Evolutionary conservation across 345 rosid species (phyloP).

Genomic region (Euphorbia lathyris): DNA sequence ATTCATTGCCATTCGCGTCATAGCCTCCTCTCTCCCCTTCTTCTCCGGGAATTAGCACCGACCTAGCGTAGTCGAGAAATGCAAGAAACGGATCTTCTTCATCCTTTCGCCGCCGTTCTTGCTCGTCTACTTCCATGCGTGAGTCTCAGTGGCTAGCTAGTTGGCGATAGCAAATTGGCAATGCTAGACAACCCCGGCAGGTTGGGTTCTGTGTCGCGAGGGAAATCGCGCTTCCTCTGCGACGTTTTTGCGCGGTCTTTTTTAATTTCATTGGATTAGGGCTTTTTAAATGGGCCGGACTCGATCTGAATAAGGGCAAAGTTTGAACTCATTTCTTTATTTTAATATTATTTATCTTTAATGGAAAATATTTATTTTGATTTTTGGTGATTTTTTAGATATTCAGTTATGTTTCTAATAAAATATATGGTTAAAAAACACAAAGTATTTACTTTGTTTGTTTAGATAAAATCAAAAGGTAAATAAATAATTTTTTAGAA

Average conservation of each 20-base stretch:
- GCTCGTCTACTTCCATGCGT: slow-evolving; percentile 39
- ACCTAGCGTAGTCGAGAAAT: slow-evolving; percentile 66
- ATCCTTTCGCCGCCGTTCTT: slow-evolving; percentile 3
- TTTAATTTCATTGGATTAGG: not conserved
- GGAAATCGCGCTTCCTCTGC: not conserved
- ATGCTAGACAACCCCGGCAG: not conserved
- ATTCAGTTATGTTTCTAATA: too few relatives aligned
- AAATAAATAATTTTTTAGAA: too few relatives aligned
- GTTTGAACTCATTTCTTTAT: too few relatives aligned
- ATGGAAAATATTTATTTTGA: too few relatives aligned
- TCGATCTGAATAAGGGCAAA: too few relatives aligned
- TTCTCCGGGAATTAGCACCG: slow-evolving; percentile 45
- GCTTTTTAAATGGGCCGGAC: not conserved
- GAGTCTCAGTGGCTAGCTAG: slow-evolving; percentile 13
- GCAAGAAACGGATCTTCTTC: slow-evolving; percentile 65
- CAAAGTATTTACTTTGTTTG: too few relatives aligned
- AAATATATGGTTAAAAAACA: too few relatives aligned
- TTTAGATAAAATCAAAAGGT: too few relatives aligned
- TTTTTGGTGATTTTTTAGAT: too few relatives aligned
- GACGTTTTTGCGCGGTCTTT: slow-evolving; percentile 7
- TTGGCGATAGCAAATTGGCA: not conserved
- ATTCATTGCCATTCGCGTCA: slow-evolving; percentile 19
- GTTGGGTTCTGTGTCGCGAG: not conserved
- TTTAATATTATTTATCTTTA: too few relatives aligned
- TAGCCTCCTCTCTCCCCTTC: slow-evolving; percentile 13